Conservation (phyloP, 345 rosid species). For the Dovyalis caffra region DNA sequence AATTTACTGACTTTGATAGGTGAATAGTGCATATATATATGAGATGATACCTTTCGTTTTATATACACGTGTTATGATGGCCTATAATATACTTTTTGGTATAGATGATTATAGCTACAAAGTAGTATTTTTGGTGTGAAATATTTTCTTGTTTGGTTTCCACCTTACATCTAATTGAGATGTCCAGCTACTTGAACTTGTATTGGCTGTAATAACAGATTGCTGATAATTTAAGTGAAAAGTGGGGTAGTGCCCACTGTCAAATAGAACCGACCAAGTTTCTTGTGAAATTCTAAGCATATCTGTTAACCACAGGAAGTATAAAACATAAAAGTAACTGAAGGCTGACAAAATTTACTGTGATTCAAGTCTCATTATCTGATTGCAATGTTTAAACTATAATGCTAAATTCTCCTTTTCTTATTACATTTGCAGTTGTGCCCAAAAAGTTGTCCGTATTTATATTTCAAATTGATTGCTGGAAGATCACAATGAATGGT, state of each 20-base stretch:
- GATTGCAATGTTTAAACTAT: neutral
- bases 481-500: conserved; percentile 77
- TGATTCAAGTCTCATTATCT: neutral
- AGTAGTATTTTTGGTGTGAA: neutral
- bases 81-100: neutral
- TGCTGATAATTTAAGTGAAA: neutral
- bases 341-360: neutral
- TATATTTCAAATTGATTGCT: conserved; percentile 65
- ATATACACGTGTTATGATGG: neutral
- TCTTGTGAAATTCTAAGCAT: no score
- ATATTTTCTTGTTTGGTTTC: neutral
- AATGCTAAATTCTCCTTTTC: neutral
- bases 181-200: neutral
- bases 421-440: conserved; percentile 51
- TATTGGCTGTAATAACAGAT: neutral
- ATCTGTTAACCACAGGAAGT: no score
- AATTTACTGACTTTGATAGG: neutral
- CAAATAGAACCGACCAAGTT: no score
- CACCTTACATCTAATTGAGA: neutral
- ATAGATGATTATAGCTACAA: neutral
- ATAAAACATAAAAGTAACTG: no score
- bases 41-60: neutral
- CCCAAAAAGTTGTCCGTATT: conserved; percentile 75
- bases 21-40: neutral
- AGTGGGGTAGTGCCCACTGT: neutral